These are phyloP conservation scores for Scheffersomyces insectosa DNA, from an alignment of 1,139 yeast genomes.

Conservation along the genomic window DNA sequence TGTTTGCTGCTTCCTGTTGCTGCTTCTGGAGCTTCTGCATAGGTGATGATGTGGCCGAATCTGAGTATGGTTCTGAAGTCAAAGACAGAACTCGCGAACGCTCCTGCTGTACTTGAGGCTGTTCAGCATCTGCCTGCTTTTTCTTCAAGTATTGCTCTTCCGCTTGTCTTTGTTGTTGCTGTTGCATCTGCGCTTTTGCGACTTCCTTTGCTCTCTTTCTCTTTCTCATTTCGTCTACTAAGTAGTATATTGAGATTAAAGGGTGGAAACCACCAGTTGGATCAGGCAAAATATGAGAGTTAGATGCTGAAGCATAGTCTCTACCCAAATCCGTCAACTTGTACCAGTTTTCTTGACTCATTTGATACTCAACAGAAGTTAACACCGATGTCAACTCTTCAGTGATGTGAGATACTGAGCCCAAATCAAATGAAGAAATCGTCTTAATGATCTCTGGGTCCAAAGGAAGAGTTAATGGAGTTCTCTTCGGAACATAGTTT, in stretches of 20 bases:
- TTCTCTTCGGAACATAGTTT: conserved; percentile 72
- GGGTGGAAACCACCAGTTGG: conserved; percentile 95
- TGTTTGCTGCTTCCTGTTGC: neutral
- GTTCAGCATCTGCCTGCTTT: conserved; percentile 5
- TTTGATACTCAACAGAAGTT: conserved; percentile 66
- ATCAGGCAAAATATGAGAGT: conserved; percentile 52
- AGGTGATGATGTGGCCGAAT: too few relatives aligned
- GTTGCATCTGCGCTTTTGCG: conserved; percentile 25
- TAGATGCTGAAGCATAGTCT: conserved; percentile 43
- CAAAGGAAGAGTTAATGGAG: conserved; percentile 73
- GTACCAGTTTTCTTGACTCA: conserved; percentile 68
- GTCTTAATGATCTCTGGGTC: conserved; percentile 70
- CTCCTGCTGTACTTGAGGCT: too few relatives aligned
- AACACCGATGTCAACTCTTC: conserved; percentile 60
- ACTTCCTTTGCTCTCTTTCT: conserved; percentile 64
- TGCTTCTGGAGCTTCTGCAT: conserved; percentile 3
- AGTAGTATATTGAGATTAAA: conserved; percentile 76
- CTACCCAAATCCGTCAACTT: conserved; percentile 43
- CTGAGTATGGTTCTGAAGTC: too few relatives aligned
- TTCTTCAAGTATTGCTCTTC: conserved; percentile 13
- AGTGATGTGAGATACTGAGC: conserved; percentile 59
- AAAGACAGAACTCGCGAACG: too few relatives aligned
- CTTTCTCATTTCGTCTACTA: conserved; percentile 80
- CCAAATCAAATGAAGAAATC: conserved; percentile 80
- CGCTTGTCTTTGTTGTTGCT: conserved; percentile 20